Percentiles rank a stretch among this genome's conserved stretches.
Evolutionary conservation across 768 basidiomycete species (phyloP).

Genomic region (Thelephora aurantiotincta): DNA sequence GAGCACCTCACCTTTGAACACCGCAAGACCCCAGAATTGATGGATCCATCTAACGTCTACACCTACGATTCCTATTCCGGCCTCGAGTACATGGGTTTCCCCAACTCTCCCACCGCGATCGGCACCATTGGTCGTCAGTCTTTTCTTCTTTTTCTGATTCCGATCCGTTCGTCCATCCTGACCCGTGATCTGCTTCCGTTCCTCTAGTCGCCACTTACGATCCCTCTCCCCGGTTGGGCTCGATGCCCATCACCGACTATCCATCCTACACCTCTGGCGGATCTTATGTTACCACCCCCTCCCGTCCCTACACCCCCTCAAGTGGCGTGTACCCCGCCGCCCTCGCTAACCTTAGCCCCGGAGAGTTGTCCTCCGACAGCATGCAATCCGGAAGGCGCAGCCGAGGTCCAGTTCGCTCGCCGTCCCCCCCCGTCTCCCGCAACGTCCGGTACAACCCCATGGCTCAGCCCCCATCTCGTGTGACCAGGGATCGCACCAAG

Average conservation of each 20-base stretch:
- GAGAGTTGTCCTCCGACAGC: slow-evolving; percentile 65
- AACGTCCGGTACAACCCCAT: slow-evolving; percentile 76
- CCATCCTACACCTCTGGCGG: slow-evolving; percentile 34
- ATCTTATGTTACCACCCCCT: slow-evolving; percentile 36
- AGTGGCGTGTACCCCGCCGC: slow-evolving; percentile 59
- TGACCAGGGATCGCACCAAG: slow-evolving; percentile 28
- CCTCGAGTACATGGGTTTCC: slow-evolving; percentile 57
- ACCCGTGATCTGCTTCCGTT: slow-evolving; percentile 6
- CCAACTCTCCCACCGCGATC: slow-evolving; percentile 49
- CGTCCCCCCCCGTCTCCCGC: slow-evolving; percentile 39
- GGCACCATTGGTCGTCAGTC: slow-evolving; percentile 47
- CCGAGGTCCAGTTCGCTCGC: slow-evolving; percentile 49
- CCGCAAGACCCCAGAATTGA: slow-evolving; percentile 35
- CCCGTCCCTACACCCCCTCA: slow-evolving; percentile 58
- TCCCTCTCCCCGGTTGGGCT: slow-evolving; percentile 46
- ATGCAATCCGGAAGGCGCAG: slow-evolving; percentile 45
- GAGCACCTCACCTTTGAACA: slow-evolving; percentile 30
- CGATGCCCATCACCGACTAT: slow-evolving; percentile 50
- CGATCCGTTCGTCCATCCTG: slow-evolving; percentile 1
- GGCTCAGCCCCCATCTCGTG: slow-evolving; percentile 33
- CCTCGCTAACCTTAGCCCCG: slow-evolving; percentile 55
- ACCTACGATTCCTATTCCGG: slow-evolving; percentile 30
- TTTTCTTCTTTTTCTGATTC: slow-evolving; percentile 7
- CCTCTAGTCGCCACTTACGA: slow-evolving; percentile 32
- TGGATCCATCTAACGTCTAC: slow-evolving; percentile 26